Base-by-base conservation (phyloP, 768 basidiomycete species). In the Termitomyces sp. region DNA sequence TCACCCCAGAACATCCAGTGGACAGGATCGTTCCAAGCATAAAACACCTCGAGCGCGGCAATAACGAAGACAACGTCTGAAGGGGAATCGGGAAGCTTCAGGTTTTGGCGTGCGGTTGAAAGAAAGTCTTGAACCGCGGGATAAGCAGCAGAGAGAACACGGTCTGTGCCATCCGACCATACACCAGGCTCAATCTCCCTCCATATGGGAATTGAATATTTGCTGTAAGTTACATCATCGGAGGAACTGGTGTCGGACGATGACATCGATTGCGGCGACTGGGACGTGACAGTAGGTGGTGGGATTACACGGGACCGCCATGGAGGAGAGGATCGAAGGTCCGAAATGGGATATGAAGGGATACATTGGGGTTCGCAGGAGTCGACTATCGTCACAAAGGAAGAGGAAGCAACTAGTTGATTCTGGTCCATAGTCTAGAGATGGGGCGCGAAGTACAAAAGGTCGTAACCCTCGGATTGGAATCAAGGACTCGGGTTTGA, bases 1-100 rank as follows among this genome's bases (percentile, higher is more conserved):
- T 72, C 74, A 45, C 74, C 76, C 85, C 85, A 87, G 64, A 87
- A 79, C n/a, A 81, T 67, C 78, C 81, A 81, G 61, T 85, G 84
- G 6, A 76, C 79, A 14, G 77, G 77, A 65, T 84, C 77, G 30
- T 74, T 71, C 15, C 78, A 78, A 46, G 73, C 71, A 61, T 81
- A 76, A 60, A 84, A 77, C 12, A 86, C 79, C 10, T 77, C 75
- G 57, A 87, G 77, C 2, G 85, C 85, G 4, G 79, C 81, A 51
- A 87, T 78, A 26, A 78, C 76, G 57, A 83, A 76, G 54, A 85
- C 66, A 54, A 74, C 63, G 54, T 77, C 68, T 41, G 76, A 72
- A 48, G 79, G 63, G 35, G 71, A 54, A 34, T 68, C 3, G 52
- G 79, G 70, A 57, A 81, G 67, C 11, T 61, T 68, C 65, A 71